Percentiles rank a stretch among this genome's conserved stretches.
These are phyloP conservation scores for Fusarium sarcochroum DNA, from an alignment of 2,329 filamentous ascomycete species.

Conservation along the genomic window DNA sequence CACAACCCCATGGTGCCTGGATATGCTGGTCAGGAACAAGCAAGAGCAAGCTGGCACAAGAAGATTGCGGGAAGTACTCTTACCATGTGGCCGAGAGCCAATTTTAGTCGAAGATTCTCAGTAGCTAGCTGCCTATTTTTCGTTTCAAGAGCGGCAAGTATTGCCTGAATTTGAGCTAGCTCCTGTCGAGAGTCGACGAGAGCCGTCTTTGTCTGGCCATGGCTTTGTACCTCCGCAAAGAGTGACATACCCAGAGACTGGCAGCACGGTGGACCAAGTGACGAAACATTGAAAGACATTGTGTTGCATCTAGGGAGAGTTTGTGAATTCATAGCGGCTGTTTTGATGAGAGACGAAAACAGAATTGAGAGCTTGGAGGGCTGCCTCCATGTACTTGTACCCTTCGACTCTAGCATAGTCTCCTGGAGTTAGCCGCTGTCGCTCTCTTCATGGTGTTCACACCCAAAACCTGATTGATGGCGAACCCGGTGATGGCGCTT, in stretches of 20 bases:
- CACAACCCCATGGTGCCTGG: background rate
- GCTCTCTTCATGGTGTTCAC: no score
- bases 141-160: background rate
- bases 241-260: background rate
- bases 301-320: background rate
- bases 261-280: background rate
- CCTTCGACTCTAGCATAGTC: background rate
- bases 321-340: background rate
- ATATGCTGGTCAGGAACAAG: no score
- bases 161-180: background rate
- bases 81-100: background rate
- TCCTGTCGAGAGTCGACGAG: background rate
- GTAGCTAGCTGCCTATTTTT: background rate
- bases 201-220: background rate
- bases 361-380: no score
- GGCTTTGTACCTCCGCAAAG: background rate
- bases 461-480: no score
- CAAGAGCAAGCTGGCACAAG: no score
- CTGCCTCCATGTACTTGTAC: no score
- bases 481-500: no score
- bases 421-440: no score
- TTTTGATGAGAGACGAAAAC: background rate
- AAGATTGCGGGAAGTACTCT: no score
- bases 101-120: background rate
- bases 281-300: background rate